Evolutionary conservation across 2,329 filamentous ascomycete genomes (phyloP), one percentile per base, ranked within the genome.

Genomic region (Tolypocladium tundrense): DNA sequence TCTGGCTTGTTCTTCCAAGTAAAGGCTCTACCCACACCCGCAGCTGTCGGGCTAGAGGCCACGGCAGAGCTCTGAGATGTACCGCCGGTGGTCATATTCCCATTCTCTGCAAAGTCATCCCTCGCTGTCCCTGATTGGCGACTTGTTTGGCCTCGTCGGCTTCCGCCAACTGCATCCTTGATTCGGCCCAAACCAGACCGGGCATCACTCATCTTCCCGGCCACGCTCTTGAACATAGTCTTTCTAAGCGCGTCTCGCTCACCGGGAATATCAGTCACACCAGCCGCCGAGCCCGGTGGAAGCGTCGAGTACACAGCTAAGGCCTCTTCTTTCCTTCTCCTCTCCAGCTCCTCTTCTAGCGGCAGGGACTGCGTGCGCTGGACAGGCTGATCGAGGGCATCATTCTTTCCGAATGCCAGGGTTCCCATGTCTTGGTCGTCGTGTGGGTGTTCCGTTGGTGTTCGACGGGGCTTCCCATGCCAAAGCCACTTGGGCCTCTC

Each of bases 401-500:
- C 82, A n/a, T 85, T 83, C 62, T 80, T 82, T 39, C 80, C 80
- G 57, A 87, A 82, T 1, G 80, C 69, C 14, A 79, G 72, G 50
- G 75, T 74, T 27, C 69, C 67, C 58, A 77, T 68, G 19, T 83
- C 79, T 14, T 77, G 72, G 3, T 77, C 72, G 53, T 73, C 75
- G 5, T 80, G 77, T 53, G 75, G 72, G n/a, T 75, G 72, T 10
- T 79, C 77, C 2, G 72, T 66, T 2, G 71, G 70, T 3, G 75
- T 81, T 67, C 93, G 91, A 60, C 87, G 85, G 42, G 90, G 83
- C 70, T 96, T 97, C 19, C 93, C 94, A 60, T 90, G 82, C 94
- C 94, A 99, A 2, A 99, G 79, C 91, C 92, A 97, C 70, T 96
- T 96, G 19, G 90, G 81, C 58, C 89, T 84, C 69, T 94, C 90